Conservation (phyloP, 1,284 basidiomycete species). For the Cryptococcus sp. region DNA sequence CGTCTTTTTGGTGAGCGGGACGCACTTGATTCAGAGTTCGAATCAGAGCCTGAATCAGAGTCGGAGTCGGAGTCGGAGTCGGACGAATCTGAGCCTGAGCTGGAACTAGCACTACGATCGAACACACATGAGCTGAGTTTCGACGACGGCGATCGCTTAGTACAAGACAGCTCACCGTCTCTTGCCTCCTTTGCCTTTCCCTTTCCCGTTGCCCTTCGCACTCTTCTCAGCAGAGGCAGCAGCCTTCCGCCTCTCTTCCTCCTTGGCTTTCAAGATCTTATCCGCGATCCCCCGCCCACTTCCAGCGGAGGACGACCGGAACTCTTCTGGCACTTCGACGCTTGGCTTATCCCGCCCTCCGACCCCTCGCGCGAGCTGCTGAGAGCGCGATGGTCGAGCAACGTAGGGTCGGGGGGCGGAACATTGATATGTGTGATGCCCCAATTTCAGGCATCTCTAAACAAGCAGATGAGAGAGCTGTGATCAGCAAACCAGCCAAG, state of each 20-base stretch:
- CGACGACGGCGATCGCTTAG: too few relatives aligned
- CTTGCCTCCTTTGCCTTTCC: constrained; percentile 18
- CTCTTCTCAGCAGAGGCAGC: constrained; percentile 20
- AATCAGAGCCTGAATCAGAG: constrained; percentile 26
- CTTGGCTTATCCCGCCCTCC: constrained; percentile 37
- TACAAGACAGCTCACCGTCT: constrained; percentile 6
- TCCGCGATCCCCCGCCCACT: constrained; percentile 45
- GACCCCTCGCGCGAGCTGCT: constrained; percentile 38
- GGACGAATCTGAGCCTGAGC: neutral
- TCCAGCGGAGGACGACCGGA: constrained; percentile 27
- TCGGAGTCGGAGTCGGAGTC: constrained; percentile 35
- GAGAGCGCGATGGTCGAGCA: constrained; percentile 45
- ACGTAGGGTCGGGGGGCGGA: constrained; percentile 46
- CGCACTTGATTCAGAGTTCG: constrained; percentile 24
- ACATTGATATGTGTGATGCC: constrained; percentile 54
- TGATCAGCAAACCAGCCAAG: neutral
- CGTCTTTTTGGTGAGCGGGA: constrained; percentile 23
- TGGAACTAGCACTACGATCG: too few relatives aligned
- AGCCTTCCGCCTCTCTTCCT: constrained; percentile 38
- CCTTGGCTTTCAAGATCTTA: constrained; percentile 49
- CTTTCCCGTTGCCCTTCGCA: constrained; percentile 4
- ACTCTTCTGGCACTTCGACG: constrained; percentile 53
- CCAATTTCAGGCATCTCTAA: constrained; percentile 49
- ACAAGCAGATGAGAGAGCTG: too few relatives aligned
- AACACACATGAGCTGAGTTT: too few relatives aligned